These are phyloP conservation scores for Fragaria vesca DNA, from an alignment of 306 rosid genomes.

Conservation along the genomic window DNA sequence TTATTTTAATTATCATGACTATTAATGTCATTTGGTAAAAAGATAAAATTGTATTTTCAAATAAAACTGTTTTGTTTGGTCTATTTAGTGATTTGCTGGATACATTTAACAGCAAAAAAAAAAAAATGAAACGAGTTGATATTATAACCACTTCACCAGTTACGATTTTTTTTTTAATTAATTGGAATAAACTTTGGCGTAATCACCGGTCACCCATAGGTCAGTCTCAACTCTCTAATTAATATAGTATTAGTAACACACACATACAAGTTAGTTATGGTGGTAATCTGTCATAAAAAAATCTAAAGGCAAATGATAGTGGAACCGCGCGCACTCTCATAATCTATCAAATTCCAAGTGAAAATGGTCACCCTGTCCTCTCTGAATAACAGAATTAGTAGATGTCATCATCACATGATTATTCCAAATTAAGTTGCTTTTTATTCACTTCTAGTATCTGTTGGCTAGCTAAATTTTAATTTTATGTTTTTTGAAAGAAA, in stretches of 20 bases:
- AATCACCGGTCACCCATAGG: conserved; percentile 20
- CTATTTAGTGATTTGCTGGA: no score
- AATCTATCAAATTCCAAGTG: conserved; percentile 14
- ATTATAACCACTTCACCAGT: no score
- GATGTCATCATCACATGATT: conserved; percentile 4
- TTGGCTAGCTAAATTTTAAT: conserved; percentile 16
- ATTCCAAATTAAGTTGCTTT: conserved; percentile 38
- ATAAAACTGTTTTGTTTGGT: no score
- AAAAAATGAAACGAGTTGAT: no score
- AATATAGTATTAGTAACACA: neutral
- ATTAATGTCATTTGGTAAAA: no score
- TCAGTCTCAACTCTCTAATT: neutral
- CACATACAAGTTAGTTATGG: neutral
- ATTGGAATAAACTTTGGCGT: neutral
- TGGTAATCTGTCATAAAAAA: neutral
- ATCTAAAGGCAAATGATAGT: neutral
- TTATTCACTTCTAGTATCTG: conserved; percentile 39
- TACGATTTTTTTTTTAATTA: no score
- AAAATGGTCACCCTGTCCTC: conserved; percentile 39
- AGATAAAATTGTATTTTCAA: no score
- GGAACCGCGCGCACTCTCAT: neutral
- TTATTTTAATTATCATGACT: no score
- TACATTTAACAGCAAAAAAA: no score
- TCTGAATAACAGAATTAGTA: conserved; percentile 23
- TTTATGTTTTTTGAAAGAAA: neutral